phyloP scores from a whole-genome alignment of 495 filamentous ascomycete genomes.

The Aspergillus taichungensis region DNA sequence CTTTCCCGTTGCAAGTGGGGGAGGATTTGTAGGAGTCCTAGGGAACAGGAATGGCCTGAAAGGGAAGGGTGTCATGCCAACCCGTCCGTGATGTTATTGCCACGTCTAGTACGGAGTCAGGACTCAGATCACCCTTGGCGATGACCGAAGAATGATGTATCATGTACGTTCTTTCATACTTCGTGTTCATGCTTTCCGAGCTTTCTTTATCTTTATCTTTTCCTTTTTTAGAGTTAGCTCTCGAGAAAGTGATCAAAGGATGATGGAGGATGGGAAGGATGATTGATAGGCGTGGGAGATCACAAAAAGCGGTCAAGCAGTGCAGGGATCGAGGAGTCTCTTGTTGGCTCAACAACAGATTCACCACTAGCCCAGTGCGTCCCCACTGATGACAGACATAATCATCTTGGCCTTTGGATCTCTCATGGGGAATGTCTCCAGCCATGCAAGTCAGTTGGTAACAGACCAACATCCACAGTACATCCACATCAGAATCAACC shows the following conservation, averaged over 20 bases:
- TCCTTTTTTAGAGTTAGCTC: too few species aligned
- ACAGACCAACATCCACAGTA: too few species aligned
- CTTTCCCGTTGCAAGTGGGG: slow-evolving; percentile 7
- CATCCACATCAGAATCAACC: too few species aligned
- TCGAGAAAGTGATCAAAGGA: background rate
- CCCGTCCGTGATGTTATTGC: too few species aligned
- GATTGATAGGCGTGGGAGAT: background rate
- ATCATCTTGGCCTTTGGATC: too few species aligned
- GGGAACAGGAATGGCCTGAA: slow-evolving; percentile 11
- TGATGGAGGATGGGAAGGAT: background rate
- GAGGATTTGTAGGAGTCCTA: background rate
- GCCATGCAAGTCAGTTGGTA: too few species aligned
- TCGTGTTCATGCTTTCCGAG: background rate
- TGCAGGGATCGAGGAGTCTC: background rate
- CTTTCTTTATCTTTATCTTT: background rate
- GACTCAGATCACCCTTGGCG: background rate
- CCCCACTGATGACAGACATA: background rate
- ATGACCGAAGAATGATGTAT: background rate
- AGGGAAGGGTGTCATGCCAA: slow-evolving; percentile 10
- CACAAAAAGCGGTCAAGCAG: slow-evolving; percentile 10
- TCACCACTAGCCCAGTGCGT: too few species aligned
- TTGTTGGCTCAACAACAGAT: background rate
- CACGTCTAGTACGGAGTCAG: background rate
- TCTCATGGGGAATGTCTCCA: too few species aligned
- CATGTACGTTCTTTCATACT: too few species aligned